Percentiles rank a stretch among this genome's conserved stretches.
These are phyloP conservation scores for Deinandra increscens DNA, from an alignment of 129 eudicot genomes.

Conservation along the genomic window DNA sequence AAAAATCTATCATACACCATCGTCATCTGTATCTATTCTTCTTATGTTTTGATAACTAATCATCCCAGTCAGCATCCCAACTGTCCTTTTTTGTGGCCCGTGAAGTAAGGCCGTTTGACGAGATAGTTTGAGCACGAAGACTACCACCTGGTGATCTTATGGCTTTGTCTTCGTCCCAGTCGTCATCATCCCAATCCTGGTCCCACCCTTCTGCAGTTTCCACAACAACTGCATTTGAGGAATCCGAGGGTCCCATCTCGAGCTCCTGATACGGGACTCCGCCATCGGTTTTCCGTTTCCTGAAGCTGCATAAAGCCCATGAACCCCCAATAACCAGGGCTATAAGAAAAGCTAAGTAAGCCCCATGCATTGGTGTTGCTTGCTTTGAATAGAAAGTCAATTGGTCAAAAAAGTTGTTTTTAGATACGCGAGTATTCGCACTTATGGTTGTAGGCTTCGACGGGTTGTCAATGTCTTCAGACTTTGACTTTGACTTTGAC, in stretches of 20 bases:
- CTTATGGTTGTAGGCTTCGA: conserved; percentile 11
- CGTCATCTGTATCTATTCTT: conserved; percentile 22
- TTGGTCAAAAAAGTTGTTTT: conserved; percentile 34
- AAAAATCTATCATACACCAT: conserved; percentile 34
- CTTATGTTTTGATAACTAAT: conserved; percentile 18
- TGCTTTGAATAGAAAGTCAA: conserved; percentile 33
- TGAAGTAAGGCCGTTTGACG: conserved; percentile 32
- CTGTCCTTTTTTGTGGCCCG: conserved; percentile 23
- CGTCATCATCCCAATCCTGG: conserved; percentile 60
- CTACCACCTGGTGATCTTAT: conserved; percentile 44
- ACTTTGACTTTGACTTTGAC: neutral
- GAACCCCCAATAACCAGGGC: conserved; percentile 45
- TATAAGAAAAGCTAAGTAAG: conserved; percentile 42
- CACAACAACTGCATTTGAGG: conserved; percentile 28
- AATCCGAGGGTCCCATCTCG: conserved; percentile 46
- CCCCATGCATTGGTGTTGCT: conserved; percentile 52
- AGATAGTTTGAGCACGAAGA: conserved; percentile 2
- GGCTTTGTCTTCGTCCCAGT: conserved; percentile 70
- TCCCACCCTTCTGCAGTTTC: conserved; percentile 57
- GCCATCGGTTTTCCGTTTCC: conserved; percentile 32
- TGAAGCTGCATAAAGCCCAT: conserved; percentile 49
- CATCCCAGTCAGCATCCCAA: conserved; percentile 40
- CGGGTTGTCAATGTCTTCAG: no score
- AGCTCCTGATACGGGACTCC: conserved; percentile 64
- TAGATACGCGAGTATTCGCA: conserved; percentile 16